Percentiles rank a stretch among this genome's conserved stretches.
Conservation (phyloP, 495 filamentous ascomycete species). For the Zalerion maritima region DNA sequence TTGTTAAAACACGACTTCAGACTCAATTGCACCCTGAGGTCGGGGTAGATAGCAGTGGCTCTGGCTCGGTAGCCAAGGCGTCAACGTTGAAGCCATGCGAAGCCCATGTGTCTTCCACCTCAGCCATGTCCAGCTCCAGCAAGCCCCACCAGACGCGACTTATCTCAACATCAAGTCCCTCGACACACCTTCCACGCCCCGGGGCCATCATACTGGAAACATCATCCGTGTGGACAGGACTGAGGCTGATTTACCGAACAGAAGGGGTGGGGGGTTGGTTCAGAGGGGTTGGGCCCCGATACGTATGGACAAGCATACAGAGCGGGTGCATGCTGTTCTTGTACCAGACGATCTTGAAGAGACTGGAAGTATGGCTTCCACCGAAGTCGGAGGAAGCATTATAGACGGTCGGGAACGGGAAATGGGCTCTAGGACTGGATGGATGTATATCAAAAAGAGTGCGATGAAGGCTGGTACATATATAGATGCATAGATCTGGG, state of each 20-base stretch:
- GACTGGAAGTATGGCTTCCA: conserved; percentile 43
- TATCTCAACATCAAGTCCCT: conserved; percentile 78
- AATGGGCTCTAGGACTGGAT: conserved; percentile 2
- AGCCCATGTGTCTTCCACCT: conserved; percentile 7
- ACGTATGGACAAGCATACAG: conserved; percentile 96
- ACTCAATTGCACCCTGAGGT: conserved; percentile 58
- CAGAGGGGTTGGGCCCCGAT: conserved; percentile 80
- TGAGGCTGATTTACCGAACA: conserved; percentile 72
- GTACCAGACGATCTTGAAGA: conserved; percentile 76
- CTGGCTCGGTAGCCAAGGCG: conserved; percentile 1
- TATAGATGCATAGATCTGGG: no score
- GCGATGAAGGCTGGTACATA: no score
- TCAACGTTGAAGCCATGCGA: conserved; percentile 7
- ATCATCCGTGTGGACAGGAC: conserved; percentile 70
- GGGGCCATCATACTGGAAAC: conserved; percentile 70
- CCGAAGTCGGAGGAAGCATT: conserved; percentile 16
- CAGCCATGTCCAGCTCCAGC: conserved; percentile 11
- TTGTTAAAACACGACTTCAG: conserved; percentile 96
- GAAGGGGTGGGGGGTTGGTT: conserved; percentile 89
- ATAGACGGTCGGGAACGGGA: conserved; percentile 5
- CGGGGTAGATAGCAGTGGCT: conserved; percentile 4
- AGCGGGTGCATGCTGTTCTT: conserved; percentile 93
- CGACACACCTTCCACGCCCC: conserved; percentile 58
- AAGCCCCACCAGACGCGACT: conserved; percentile 41
- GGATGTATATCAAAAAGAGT: conserved; percentile 6